phyloP scores from a whole-genome alignment of 768 basidiomycete genomes.

The Dentipellis fragilis region DNA sequence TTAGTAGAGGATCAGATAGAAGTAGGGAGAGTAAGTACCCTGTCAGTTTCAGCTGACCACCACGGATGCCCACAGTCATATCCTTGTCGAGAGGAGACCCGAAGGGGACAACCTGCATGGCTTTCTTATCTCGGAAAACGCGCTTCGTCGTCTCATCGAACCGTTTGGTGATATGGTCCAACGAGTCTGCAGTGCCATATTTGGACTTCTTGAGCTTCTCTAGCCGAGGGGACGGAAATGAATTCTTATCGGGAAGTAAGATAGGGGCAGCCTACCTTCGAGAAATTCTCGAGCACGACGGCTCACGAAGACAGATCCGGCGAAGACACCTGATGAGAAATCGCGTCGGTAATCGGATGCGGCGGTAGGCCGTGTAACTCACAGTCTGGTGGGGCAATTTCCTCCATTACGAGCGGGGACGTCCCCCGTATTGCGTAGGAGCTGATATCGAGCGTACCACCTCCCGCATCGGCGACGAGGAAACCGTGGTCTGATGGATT shows the following conservation, averaged over 20 bases:
- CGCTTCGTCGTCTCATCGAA: conserved; percentile 82
- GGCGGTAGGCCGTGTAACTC: conserved; percentile 15
- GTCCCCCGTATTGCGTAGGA: conserved; percentile 68
- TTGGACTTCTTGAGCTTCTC: conserved; percentile 66
- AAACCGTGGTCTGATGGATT: conserved; percentile 70
- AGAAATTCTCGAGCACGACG: conserved; percentile 63
- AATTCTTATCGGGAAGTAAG: background rate
- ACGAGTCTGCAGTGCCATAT: conserved; percentile 59
- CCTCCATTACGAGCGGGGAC: conserved; percentile 66
- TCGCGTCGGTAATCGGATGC: background rate
- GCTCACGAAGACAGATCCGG: conserved; percentile 77
- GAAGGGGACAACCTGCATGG: conserved; percentile 64
- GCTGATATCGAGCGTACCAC: conserved; percentile 74
- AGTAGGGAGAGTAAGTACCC: conserved; percentile 33
- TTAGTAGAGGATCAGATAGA: background rate
- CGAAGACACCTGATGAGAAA: conserved; percentile 52
- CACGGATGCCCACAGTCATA: conserved; percentile 53
- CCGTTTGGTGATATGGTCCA: conserved; percentile 71
- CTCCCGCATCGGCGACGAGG: conserved; percentile 72
- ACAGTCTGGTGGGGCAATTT: conserved; percentile 80
- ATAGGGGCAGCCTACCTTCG: conserved; percentile 34
- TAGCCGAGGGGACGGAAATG: conserved; percentile 19
- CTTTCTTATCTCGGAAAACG: conserved; percentile 58
- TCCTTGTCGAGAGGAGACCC: conserved; percentile 77
- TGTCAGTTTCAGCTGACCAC: conserved; percentile 60